Base-by-base conservation (phyloP, 2,329 filamentous ascomycete species). In the Clonostachys rosea region DNA sequence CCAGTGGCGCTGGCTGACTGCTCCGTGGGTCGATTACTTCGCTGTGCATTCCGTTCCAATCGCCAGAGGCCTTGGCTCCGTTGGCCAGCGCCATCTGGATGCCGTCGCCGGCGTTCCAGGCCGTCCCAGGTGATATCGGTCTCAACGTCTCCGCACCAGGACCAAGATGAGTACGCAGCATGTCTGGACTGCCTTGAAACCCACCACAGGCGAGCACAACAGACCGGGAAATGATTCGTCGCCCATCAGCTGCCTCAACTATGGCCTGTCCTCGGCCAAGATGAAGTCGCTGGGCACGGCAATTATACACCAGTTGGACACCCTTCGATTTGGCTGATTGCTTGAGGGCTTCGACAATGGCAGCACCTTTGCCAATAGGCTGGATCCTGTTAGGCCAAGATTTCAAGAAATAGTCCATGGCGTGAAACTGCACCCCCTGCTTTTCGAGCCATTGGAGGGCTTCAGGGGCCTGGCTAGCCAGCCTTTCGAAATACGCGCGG, bases 371-470 rank as follows among this genome's bases (percentile, higher is more conserved):
- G 45, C 45, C 45, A 47, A 47, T 47, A 47, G 45, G 45, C 45
- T 47, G 45, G 45, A 47, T 47, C 45, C 45, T 47, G 40, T 47
- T 47, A 47, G 45, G 45, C 45, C 45, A 47, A 47, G 45, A 47
- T 47, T 47, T 47, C 45, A 47, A 47, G 45, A 47, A 47, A 47
- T 47, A 47, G 45, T 47, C 45, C 45, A 47, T 47, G 45, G 45
- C 45, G 45, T 47, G 45, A 47, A 47, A 47, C 45, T 47, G 45
- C 37, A 47, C 45, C 24, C 43, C 45, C 45, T 47, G 45, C 45
- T 47, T 47, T 47, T 47, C 45, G 45, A 47, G 45, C 45, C 45
- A 47, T 47, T 47, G 45, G 45, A 47, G 45, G 40, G 45, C 45
- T 47, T 47, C 45, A 47, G 45, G 45, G 45, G 45, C 45, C 45